Evolutionary conservation across 306 rosid species (phyloP), one percentile per base, ranked within the genome.

Genomic region (Citrullus amarus): DNA sequence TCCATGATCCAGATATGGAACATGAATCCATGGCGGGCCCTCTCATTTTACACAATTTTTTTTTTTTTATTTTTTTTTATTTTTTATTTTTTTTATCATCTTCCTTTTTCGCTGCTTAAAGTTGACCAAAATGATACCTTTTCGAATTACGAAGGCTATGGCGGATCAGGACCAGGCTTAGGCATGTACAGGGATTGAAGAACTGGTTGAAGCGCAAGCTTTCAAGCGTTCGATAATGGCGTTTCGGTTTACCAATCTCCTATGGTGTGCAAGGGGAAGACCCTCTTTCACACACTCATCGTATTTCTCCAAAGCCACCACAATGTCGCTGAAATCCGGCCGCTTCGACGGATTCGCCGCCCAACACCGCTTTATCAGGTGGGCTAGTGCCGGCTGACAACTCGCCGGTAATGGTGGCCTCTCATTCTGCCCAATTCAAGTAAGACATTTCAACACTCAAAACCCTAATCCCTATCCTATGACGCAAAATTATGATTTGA

Each of bases 221-320:
- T 89, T 92, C 83, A 92, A 85, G 85, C 93, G 90, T 78, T 90
- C 78, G 12, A 95, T 39, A 75, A 95, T 89, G 89, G n/a, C 86
- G 67, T 91, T 95, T 80, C 84, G 43, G 81, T 78, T 84, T 77
- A 92, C 97, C 6, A 95, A 83, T 48, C 90, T 57, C 1, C 89
- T 87, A 80, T 92, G 97, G 83, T 92, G 88, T 10, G 93, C 80
- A n/a, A 95, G 89, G n/a, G 99, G 99, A 48, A 92, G 97, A 30
- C 99, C 99, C 60, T 95, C 99, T 83, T 95, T 95, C 9, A 86
- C 96, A 81, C 97, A 90, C 78, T 91, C 99, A 71, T 92, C 97
- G 50, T 92, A 87, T 90, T 86, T 92, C 92, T 92, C 97, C 80
- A 95, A 83, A 78, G 94, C 81, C 54, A 81, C 84, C 77, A 95